Evolutionary conservation across 371 early-diverging fungal genomes (phyloP), one percentile per base, ranked within the genome.

Genomic region (Blakeslea trispora): DNA sequence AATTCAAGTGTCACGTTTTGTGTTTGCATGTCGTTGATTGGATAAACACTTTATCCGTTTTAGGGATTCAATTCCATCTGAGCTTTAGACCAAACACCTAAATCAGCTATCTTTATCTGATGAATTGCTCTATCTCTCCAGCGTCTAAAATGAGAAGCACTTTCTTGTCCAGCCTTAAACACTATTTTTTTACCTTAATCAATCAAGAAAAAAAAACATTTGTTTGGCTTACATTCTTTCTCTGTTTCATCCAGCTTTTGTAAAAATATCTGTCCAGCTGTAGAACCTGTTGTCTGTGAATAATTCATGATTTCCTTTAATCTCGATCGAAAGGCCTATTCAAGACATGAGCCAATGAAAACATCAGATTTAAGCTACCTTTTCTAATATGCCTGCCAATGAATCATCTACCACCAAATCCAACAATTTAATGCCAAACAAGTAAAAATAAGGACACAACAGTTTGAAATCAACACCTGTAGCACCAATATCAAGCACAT

Each of bases 181-280:
- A 77, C 78, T 77, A 55, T 5, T 28, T 14, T 23, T 18, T 19
- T 24, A 15, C 8, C 10, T 69, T 50, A 1, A 37, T 11, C 32
- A 23, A 17, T 39, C 28, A 21, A 23, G 11, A 4, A 28, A 22
- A 46, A 39, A 19, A 31, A 14, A 7, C 31, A 2, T 40, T 7
- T 11, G 28, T 13, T n/a, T n/a, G n/a, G 49, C 72, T 68, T 71
- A 63, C 79, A 58, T 50, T 75, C 79, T 65, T 65, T 72, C 50
- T 78, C 79, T 15, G 79, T 78, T 50, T 78, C 75, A 46, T 78
- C 79, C 34, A 78, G 40, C 44, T 57, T 70, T n/a, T 71, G 74
- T 34, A 73, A 46, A 45, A 73, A 78, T 14, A 69, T 70, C 47
- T 70, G 67, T 15, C 72, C 69, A 13, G 47, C 47, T 8, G 61